Evolutionary conservation across 1,139 yeast genomes (phyloP), one percentile per base, ranked within the genome.

Genomic region (Williopsis jadinii): DNA sequence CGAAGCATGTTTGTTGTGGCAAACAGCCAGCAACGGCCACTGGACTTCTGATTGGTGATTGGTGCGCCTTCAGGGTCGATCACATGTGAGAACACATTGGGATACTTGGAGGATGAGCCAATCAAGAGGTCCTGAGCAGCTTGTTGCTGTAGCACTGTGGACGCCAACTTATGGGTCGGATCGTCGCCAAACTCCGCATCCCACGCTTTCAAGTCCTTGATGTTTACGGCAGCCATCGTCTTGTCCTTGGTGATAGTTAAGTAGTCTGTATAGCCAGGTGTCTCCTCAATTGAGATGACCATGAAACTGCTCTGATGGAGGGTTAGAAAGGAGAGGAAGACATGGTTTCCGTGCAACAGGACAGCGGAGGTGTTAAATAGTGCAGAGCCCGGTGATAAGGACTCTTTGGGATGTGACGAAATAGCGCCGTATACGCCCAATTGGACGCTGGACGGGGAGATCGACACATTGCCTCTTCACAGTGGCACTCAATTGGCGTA

Each of bases 11-110:
- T 86, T 42, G 85, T 77, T 1, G 92, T 75, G 9, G 95, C 95
- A 62, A 85, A 85, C 50, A 86, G 70, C 95, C 95, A 86, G 62
- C 95, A 86, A 54, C 95, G 68, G 32, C 95, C 95, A 12, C 86
- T 76, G 31, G 74, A 61, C 55, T 75, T 74, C 62, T 86, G 95
- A 62, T 82, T 79, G 54, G 85, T 80, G 40, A 79, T 68, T 19
- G 94, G 92, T 3, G 78, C 59, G 3, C 88, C 88, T 54, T 83
- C 83, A 5, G 51, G 51, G 32, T 75, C 75, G 29, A 85, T 76
- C 40, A 73, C 73, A 42, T 72, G 58, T 52, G 80, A 80, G 64
- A 81, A 86, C 28, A 78, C 56, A 37, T 54, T 53, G 36, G 55
- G 51, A 8, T 53, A 26, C 27, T 44, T 45, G 15, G 31, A 28